These are phyloP conservation scores for Auriscalpium microsporum DNA, from an alignment of 768 basidiomycete genomes.

Conservation along the genomic window DNA sequence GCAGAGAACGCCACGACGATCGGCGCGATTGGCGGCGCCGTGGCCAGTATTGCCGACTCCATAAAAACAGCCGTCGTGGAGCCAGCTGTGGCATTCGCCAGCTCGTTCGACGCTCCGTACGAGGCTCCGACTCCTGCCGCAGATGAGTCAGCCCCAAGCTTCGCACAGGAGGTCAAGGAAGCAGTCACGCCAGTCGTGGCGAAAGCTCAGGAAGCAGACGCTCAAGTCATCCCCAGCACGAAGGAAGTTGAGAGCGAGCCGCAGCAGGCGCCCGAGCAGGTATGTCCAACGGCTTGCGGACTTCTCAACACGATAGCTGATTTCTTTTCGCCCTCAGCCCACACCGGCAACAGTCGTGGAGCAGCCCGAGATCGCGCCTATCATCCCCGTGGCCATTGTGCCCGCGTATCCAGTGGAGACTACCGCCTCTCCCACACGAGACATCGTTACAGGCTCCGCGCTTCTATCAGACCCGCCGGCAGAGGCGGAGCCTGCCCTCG, in stretches of 20 bases:
- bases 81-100: slow-evolving; percentile 1
- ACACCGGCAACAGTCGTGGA: neutral
- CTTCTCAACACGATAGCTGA: neutral
- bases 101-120: neutral
- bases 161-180: neutral
- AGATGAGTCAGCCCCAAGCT: neutral
- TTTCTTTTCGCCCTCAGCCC: neutral
- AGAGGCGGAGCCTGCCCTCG: neutral
- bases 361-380: neutral
- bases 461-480: neutral
- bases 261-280: slow-evolving; percentile 1
- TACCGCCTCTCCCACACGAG: neutral
- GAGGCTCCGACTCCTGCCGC: neutral
- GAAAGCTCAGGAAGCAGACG: neutral
- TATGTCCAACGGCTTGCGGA: neutral
- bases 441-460: neutral
- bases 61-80: neutral
- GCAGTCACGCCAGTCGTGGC: neutral
- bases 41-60: neutral
- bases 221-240: slow-evolving; percentile 6
- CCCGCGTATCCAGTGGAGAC: neutral
- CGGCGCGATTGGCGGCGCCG: neutral
- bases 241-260: slow-evolving; percentile 1
- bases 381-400: neutral
- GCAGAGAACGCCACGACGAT: neutral